Evolutionary conservation across 2,329 filamentous ascomycete species (phyloP).

Genomic region (Curvularia sp.): DNA sequence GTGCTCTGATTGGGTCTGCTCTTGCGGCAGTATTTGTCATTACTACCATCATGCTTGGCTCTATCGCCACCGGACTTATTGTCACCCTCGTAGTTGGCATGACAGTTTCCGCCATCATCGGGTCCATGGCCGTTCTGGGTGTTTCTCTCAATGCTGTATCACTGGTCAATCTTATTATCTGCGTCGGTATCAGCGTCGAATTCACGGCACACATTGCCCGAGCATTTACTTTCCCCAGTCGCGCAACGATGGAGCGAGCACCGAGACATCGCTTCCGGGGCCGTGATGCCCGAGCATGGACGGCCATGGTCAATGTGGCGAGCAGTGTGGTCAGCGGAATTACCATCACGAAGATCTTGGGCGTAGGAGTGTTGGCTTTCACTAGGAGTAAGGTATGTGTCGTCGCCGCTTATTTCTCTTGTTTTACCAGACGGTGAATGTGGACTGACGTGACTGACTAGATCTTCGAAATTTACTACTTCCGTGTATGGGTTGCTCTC

Average conservation of each 20-base stretch:
- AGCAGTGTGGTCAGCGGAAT: constrained; percentile 95
- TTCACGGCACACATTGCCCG: constrained; percentile 97
- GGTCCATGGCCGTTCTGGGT: constrained; percentile 86
- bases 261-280: constrained; percentile 76
- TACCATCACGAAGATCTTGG: constrained; percentile 92
- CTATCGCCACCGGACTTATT: constrained; percentile 78
- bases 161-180: constrained; percentile 95
- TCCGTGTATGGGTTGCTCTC: constrained; percentile 92
- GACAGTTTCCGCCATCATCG: constrained; percentile 93
- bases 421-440: too few relatives aligned
- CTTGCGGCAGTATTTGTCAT: constrained; percentile 85
- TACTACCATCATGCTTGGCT: constrained; percentile 82
- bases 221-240: constrained; percentile 92
- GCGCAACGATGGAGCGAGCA: constrained; percentile 80
- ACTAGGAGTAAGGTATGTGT: constrained; percentile 76
- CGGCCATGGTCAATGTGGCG: constrained; percentile 91
- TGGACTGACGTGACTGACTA: constrained; percentile 15
- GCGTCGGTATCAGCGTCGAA: constrained; percentile 93
- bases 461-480: constrained; percentile 99
- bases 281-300: constrained; percentile 86
- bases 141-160: constrained; percentile 95
- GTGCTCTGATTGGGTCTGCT: constrained; percentile 79
- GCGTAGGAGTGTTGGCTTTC: constrained; percentile 90
- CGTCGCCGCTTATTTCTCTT: neutral
- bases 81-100: constrained; percentile 89